Evolutionary conservation across 352 stramenopile genomes (phyloP), one percentile per base, ranked within the genome.

Genomic region (Peronosclerospora sorghi): DNA sequence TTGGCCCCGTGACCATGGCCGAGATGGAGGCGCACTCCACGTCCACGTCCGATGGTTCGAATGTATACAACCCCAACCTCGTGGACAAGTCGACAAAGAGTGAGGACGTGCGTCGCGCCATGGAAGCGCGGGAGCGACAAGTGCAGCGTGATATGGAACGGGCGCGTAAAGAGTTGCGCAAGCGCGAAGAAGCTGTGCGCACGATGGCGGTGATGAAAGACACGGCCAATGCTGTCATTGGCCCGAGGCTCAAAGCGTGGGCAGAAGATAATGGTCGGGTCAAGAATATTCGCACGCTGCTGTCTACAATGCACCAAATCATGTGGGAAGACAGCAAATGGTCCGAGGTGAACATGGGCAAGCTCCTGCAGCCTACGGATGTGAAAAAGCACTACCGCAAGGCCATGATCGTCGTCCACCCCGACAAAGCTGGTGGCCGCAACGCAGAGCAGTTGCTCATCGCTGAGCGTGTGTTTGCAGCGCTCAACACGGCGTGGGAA

Each of bases 351-450:
- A 88, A 87, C 61, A 91, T 96, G 80, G 84, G 75, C 51, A 92
- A 94, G 56, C 73, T 96, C n/a, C 71, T 96, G 18, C 63, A 83
- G 54, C 83, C 82, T n/a, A 65, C 73, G 32, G 80, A 92, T 45
- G 77, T 95, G n/a, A 95, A 95, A 62, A 84, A 90, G 56, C 53
- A 86, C 50, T 96, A 95, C 58, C 79, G 83, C 35, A 89, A 90
- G 54, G 82, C 86, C 24, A 95, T 96, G 83, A 86, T 96, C 43
- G 77, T 96, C 21, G 86, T 96, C 34, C 86, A 96, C 46, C 81
- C 84, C 8, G 86, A 96, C 67, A 96, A 95, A 58, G 75, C 75
- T 39, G 73, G 73, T 21, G 82, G 84, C 12, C 76, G 80, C 42
- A 88, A 75, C 13, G 66, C 84, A 30, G 83, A 96, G 51, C 79